These are phyloP conservation scores for Corallochytrium limacisporum DNA, from an alignment of 78 protist genomes.

Conservation along the genomic window DNA sequence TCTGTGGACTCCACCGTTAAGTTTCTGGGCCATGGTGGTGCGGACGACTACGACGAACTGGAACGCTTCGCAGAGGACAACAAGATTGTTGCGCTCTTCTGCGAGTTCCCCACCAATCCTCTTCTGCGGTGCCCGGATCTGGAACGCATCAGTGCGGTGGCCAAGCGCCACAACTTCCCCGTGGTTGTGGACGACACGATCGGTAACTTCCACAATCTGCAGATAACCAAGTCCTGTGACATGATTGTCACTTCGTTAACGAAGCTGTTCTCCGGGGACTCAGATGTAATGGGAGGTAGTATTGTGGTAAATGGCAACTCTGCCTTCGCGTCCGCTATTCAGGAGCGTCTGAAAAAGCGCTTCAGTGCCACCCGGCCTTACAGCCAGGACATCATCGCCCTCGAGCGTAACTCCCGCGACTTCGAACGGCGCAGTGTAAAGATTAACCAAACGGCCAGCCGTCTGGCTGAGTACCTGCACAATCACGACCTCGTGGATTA, in stretches of 20 bases:
- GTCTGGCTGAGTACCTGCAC: neutral
- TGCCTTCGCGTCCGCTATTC: neutral
- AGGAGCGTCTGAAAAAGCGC: neutral
- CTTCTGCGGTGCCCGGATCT: neutral
- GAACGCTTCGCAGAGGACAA: neutral
- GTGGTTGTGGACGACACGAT: constrained; percentile 15
- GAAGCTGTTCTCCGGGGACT: neutral
- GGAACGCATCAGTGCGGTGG: neutral
- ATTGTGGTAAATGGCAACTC: neutral
- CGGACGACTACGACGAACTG: neutral
- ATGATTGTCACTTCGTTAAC: neutral
- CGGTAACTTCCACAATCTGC: neutral
- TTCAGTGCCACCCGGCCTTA: neutral
- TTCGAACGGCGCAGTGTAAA: neutral
- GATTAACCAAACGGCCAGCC: neutral
- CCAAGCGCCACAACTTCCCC: neutral
- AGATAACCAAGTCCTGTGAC: neutral
- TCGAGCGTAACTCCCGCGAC: constrained; percentile 1
- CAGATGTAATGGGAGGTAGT: constrained; percentile 16
- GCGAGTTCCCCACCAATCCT: neutral
- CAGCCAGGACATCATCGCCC: neutral
- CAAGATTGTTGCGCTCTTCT: neutral
- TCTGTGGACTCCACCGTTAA: too few species aligned
- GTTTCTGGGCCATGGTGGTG: neutral
- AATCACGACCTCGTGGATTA: neutral